These are phyloP conservation scores for Auxenochlorella pyrenoidosa DNA, from an alignment of 139 green algal species.

Conservation along the genomic window DNA sequence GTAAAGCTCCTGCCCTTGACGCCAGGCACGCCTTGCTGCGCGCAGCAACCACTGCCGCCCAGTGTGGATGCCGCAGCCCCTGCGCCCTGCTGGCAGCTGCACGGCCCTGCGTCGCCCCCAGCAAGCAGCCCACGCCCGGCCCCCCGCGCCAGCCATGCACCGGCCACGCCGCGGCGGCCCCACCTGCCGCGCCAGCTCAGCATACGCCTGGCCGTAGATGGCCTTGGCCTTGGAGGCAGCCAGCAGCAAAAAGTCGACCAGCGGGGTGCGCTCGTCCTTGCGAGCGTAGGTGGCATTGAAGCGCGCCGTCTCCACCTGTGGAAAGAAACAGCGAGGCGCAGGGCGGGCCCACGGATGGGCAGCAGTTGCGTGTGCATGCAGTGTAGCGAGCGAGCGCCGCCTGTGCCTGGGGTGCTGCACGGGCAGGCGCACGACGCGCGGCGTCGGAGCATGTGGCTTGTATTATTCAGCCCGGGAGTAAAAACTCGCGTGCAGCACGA, in stretches of 20 bases:
- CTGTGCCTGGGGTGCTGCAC: no score
- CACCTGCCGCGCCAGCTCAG: slow-evolving; percentile 24
- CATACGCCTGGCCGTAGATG: slow-evolving; percentile 25
- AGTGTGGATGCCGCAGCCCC: no score
- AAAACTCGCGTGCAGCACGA: no score
- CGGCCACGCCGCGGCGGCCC: neutral
- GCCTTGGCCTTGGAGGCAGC: slow-evolving; percentile 10
- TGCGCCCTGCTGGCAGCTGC: neutral
- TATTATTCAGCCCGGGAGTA: no score
- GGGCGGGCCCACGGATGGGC: no score
- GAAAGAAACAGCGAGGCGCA: no score
- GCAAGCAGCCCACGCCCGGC: neutral
- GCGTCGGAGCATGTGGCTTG: no score
- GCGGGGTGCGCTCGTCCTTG: slow-evolving; percentile 26
- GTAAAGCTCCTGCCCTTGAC: neutral
- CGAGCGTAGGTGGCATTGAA: slow-evolving; percentile 28
- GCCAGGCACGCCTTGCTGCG: no score
- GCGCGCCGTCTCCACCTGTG: slow-evolving; percentile 25
- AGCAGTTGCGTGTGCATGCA: no score
- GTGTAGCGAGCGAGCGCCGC: no score
- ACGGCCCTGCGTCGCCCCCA: neutral
- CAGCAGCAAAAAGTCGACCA: slow-evolving; percentile 37
- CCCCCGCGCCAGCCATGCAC: no score
- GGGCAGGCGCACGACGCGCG: neutral
- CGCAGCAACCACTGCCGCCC: no score